Evolutionary conservation across 345 rosid genomes (phyloP).

Genomic region (Theobroma cacao): DNA sequence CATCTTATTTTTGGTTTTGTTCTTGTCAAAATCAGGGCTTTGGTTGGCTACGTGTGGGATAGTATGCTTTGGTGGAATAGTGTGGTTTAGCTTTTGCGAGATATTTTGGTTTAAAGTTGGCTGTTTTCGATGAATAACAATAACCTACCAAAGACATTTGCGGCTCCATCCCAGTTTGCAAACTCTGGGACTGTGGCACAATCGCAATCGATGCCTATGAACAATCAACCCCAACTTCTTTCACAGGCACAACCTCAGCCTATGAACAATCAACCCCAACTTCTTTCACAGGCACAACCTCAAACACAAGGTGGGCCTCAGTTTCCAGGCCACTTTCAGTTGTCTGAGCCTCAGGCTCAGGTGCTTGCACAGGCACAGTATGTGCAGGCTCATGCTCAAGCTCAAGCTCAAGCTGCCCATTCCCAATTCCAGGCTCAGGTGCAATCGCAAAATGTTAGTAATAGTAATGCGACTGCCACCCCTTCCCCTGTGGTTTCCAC

Average conservation of each 20-base stretch:
- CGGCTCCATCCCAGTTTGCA: slow-evolving; percentile 28
- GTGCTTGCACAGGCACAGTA: slow-evolving; percentile 35
- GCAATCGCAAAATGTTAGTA: slow-evolving; percentile 26
- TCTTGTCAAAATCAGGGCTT: slow-evolving; percentile 13
- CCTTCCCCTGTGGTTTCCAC: slow-evolving; percentile 33
- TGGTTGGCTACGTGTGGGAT: slow-evolving; percentile 1
- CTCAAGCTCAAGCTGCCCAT: slow-evolving; percentile 28
- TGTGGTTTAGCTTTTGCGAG: slow-evolving; percentile 18
- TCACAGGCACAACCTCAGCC: slow-evolving; percentile 39
- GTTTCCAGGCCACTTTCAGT: slow-evolving; percentile 52
- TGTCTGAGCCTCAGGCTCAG: slow-evolving; percentile 49
- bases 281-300: slow-evolving; percentile 32
- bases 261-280: slow-evolving; percentile 30
- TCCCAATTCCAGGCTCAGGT: slow-evolving; percentile 27
- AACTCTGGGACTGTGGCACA: slow-evolving; percentile 34
- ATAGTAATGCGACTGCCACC: slow-evolving; percentile 25
- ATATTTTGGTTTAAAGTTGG: not conserved
- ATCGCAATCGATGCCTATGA: slow-evolving; percentile 28
- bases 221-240: slow-evolving; percentile 29
- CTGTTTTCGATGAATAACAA: slow-evolving; percentile 30
- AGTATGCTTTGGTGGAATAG: slow-evolving; percentile 15
- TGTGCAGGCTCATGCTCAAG: slow-evolving; percentile 35
- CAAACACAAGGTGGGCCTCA: slow-evolving; percentile 33
- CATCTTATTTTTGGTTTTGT: not conserved
- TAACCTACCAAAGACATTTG: slow-evolving; percentile 31